Evolutionary conservation across 2,329 filamentous ascomycete species (phyloP).

Genomic region (Ophiostoma montium): DNA sequence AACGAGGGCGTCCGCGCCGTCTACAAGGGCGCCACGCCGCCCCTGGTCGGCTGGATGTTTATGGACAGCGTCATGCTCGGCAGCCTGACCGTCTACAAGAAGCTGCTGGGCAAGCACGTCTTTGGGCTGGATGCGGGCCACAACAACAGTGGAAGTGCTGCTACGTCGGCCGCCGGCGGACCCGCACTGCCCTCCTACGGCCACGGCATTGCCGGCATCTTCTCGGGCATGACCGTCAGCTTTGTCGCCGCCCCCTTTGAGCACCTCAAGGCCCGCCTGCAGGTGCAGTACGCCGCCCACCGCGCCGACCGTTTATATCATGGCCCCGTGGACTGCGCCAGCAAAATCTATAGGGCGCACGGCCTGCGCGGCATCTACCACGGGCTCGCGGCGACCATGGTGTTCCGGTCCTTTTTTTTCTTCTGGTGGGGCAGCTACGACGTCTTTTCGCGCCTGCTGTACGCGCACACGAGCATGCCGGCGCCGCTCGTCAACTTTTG

Average conservation of each 20-base stretch:
- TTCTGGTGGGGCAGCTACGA: conserved; percentile 98
- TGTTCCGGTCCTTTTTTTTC: conserved; percentile 92
- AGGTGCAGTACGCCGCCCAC: conserved; percentile 78
- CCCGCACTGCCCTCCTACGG: conserved; percentile 57
- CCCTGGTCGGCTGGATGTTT: conserved; percentile 93
- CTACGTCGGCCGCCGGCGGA: conserved; percentile 20
- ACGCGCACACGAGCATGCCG: conserved; percentile 52
- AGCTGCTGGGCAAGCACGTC: conserved; percentile 65
- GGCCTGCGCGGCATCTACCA: conserved; percentile 73
- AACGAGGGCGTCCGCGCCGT: conserved; percentile 75
- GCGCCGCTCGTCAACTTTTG: conserved; percentile 86
- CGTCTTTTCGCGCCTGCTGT: conserved; percentile 56
- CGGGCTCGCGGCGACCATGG: conserved; percentile 67
- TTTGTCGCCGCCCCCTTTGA: conserved; percentile 91
- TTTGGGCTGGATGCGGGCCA: conserved; percentile 36
- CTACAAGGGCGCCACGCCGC: conserved; percentile 90
- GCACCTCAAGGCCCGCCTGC: conserved; percentile 84
- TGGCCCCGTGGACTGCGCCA: conserved; percentile 72
- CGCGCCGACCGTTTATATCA: conserved; percentile 69
- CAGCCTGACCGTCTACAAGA: conserved; percentile 78
- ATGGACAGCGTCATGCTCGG: conserved; percentile 92
- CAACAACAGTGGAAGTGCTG: too few relatives aligned
- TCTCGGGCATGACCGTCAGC: conserved; percentile 80
- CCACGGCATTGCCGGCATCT: conserved; percentile 74
- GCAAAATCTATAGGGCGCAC: conserved; percentile 55